These are phyloP conservation scores for Emiliania huxleyi DNA, from an alignment of 78 protist genomes.

Conservation along the genomic window DNA sequence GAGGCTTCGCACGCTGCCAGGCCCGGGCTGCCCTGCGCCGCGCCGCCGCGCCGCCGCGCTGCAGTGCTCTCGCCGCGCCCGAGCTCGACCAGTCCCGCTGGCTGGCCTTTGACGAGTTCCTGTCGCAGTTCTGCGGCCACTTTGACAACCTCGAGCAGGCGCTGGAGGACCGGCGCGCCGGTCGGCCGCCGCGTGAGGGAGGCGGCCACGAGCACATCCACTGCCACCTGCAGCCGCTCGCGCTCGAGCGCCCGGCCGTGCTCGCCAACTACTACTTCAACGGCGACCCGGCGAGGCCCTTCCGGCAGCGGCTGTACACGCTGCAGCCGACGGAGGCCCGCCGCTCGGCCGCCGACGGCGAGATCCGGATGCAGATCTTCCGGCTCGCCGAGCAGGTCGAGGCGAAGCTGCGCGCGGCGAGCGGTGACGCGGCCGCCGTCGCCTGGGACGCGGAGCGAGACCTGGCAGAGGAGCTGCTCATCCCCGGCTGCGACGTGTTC, in stretches of 20 bases:
- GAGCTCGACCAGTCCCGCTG: too few relatives aligned
- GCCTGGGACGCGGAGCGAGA: background rate
- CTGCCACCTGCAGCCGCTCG: slow-evolving; percentile 2
- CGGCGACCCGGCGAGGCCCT: background rate
- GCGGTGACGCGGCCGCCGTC: background rate
- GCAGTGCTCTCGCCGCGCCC: too few relatives aligned
- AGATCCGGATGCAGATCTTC: background rate
- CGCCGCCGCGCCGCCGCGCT: too few relatives aligned
- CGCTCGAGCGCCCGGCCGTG: background rate
- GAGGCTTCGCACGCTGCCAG: too few relatives aligned
- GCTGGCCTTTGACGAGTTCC: background rate
- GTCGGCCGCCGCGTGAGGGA: background rate
- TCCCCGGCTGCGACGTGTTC: background rate
- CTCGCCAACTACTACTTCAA: background rate
- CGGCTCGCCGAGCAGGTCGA: background rate
- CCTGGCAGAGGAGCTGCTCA: background rate
- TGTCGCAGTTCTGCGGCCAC: background rate
- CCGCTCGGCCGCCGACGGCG: background rate
- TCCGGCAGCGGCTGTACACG: background rate
- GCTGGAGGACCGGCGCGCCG: background rate
- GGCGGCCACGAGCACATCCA: slow-evolving; percentile 22
- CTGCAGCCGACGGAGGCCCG: background rate
- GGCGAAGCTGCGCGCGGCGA: background rate
- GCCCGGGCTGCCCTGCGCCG: too few relatives aligned
- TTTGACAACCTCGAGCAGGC: background rate